Conservation (phyloP, 2,329 filamentous ascomycete genomes). For the Penicillium janthinellum region DNA sequence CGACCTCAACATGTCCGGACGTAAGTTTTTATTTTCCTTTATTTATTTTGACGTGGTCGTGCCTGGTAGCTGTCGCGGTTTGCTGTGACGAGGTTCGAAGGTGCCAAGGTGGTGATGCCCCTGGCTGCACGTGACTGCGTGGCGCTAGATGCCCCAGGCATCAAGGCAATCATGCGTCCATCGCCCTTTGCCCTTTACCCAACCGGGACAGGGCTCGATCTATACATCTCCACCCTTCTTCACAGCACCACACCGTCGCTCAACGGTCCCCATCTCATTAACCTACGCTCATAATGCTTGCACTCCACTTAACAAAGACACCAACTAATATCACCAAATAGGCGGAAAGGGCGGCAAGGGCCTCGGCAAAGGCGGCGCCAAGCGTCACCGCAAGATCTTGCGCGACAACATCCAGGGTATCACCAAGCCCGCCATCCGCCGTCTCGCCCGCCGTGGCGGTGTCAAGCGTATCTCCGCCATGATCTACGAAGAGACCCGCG, state of each 20-base stretch:
- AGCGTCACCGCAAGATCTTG: slow-evolving; percentile 99
- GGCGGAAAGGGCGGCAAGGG: slow-evolving; percentile 96
- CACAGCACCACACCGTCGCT: slow-evolving; percentile 13
- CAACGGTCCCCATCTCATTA: neutral
- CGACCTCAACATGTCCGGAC: slow-evolving; percentile 43
- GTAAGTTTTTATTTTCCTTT: slow-evolving; percentile 33
- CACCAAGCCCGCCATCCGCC: slow-evolving; percentile 97
- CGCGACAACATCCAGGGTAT: slow-evolving; percentile 99
- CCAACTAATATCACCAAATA: slow-evolving; percentile 41
- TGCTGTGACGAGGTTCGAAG: slow-evolving; percentile 4
- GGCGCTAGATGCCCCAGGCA: slow-evolving; percentile 21
- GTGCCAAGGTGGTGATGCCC: slow-evolving; percentile 17
- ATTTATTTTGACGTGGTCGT: slow-evolving; percentile 1
- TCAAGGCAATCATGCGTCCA: slow-evolving; percentile 13
- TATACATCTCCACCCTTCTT: neutral
- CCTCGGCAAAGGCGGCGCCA: slow-evolving; percentile 96
- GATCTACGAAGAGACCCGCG: slow-evolving; percentile 83
- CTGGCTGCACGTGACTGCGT: slow-evolving; percentile 29
- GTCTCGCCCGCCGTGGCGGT: slow-evolving; percentile 98
- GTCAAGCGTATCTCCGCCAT: slow-evolving; percentile 99
- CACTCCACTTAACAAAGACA: slow-evolving; percentile 1
- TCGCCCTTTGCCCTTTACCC: slow-evolving; percentile 6
- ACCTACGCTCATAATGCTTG: slow-evolving; percentile 19
- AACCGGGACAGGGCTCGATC: slow-evolving; percentile 6
- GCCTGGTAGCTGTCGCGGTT: slow-evolving; percentile 10